Percentiles rank a stretch among this genome's conserved stretches.
Evolutionary conservation across 1,284 basidiomycete species (phyloP).

Genomic region (Leccinum pachyderme): DNA sequence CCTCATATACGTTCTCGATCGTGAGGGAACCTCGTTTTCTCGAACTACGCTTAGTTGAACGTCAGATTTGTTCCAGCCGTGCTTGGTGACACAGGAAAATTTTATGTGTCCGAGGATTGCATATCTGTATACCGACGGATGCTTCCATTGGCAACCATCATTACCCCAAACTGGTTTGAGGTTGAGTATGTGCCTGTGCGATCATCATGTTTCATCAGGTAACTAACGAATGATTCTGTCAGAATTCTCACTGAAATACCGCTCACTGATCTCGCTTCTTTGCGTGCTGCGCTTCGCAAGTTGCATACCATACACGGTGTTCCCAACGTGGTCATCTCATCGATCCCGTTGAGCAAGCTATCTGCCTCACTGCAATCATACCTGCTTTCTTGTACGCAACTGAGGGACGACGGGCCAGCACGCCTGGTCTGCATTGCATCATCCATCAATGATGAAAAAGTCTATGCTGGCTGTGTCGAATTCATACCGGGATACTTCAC

Average conservation of each 20-base stretch:
- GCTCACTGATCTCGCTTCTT: constrained; percentile 63
- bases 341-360: constrained; percentile 72
- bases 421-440: constrained; percentile 80
- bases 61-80: constrained; percentile 79
- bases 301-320: constrained; percentile 78
- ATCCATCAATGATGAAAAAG: constrained; percentile 33
- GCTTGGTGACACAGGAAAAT: constrained; percentile 82
- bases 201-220: background rate
- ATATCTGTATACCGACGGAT: constrained; percentile 86
- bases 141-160: constrained; percentile 81
- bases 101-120: constrained; percentile 89
- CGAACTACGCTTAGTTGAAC: constrained; percentile 1
- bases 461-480: constrained; percentile 75
- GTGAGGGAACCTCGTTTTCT: constrained; percentile 48
- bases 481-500: constrained; percentile 91
- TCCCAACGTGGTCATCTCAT: constrained; percentile 90
- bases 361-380: constrained; percentile 44
- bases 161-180: constrained; percentile 98
- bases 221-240: constrained; percentile 13
- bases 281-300: constrained; percentile 67
- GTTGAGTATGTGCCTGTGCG: constrained; percentile 74
- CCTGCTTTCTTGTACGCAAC: constrained; percentile 33
- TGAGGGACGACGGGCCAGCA: constrained; percentile 31
- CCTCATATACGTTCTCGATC: constrained; percentile 86
- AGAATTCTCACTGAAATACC: constrained; percentile 75